Evolutionary conservation across 2,329 filamentous ascomycete genomes (phyloP).

Genomic region (Aphanocladium album): DNA sequence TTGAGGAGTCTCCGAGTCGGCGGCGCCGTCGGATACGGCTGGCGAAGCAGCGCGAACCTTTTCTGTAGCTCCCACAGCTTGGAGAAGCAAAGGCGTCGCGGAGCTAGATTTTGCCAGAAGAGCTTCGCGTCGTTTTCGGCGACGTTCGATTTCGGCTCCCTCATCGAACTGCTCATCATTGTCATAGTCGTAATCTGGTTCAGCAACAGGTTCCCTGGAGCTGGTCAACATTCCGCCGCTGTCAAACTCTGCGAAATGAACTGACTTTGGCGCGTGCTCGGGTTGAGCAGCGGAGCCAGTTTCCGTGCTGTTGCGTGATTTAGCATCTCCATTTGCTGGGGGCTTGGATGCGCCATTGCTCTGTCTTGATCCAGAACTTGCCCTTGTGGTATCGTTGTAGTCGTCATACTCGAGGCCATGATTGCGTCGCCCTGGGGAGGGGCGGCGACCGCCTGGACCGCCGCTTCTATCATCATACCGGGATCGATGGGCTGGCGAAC

Average conservation of each 20-base stretch:
- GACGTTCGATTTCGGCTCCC: constrained; percentile 76
- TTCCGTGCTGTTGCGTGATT: constrained; percentile 47
- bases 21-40: constrained; percentile 28
- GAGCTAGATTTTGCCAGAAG: constrained; percentile 78
- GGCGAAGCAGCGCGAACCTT: constrained; percentile 50
- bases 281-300: constrained; percentile 16
- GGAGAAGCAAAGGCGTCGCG: constrained; percentile 67
- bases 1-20: constrained; percentile 34
- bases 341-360: constrained; percentile 54
- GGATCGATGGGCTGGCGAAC: constrained; percentile 39
- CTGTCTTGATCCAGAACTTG: constrained; percentile 58
- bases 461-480: constrained; percentile 30
- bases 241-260: constrained; percentile 10
- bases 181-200: constrained; percentile 41
- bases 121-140: constrained; percentile 77
- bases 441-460: neutral
- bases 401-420: constrained; percentile 37
- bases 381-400: constrained; percentile 40
- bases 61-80: constrained; percentile 62
- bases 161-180: constrained; percentile 66
- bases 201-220: constrained; percentile 20
- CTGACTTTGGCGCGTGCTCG: neutral
- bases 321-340: constrained; percentile 61
- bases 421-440: neutral
- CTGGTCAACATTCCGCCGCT: neutral